Evolutionary conservation across 169 alveolate species (phyloP).

Genomic region (Plasmodium vivax): DNA sequence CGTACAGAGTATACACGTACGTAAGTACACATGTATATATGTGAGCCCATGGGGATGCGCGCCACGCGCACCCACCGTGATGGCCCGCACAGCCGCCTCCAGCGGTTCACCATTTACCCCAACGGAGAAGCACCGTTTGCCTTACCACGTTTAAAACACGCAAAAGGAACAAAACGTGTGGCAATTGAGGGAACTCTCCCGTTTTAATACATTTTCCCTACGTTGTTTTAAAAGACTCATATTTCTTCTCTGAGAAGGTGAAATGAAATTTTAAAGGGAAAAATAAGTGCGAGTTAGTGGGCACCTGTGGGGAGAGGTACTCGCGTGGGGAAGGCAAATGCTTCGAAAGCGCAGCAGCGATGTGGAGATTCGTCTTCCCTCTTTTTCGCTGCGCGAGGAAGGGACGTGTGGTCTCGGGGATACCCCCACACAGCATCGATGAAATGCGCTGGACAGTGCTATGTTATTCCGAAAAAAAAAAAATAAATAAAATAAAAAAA

Average conservation of each 20-base stretch:
- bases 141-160: not conserved
- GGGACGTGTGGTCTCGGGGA: not conserved
- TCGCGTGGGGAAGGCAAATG: not conserved
- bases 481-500: not conserved
- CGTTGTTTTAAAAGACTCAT: not conserved
- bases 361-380: not conserved
- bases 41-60: not conserved
- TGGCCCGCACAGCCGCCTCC: too few species aligned
- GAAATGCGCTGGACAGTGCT: not conserved
- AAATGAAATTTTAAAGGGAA: not conserved
- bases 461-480: not conserved
- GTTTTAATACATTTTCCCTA: not conserved
- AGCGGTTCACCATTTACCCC: not conserved
- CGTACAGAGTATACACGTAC: not conserved
- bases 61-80: not conserved
- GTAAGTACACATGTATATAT: not conserved
- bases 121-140: not conserved
- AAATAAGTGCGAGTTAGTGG: not conserved
- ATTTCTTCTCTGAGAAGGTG: not conserved
- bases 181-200: not conserved
- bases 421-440: not conserved
- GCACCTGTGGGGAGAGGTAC: not conserved
- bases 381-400: not conserved
- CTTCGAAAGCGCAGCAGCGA: not conserved
- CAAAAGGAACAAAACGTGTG: not conserved